A percentile compares a stretch with the other conserved stretches of the same genome.
Evolutionary conservation across 805 yeast genomes (phyloP).

Genomic region (Saccharomycopsis malanga): DNA sequence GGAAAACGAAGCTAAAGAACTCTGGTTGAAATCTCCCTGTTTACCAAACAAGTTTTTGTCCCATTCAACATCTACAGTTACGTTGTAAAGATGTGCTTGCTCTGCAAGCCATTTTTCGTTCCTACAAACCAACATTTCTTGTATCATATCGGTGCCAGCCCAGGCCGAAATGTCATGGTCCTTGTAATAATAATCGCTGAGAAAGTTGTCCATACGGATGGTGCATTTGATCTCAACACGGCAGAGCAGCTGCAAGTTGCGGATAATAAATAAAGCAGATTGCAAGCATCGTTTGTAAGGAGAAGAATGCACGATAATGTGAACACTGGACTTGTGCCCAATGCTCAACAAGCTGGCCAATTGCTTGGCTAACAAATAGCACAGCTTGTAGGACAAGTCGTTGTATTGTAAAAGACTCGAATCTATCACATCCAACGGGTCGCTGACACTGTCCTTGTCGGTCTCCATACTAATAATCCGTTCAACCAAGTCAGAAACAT

Average conservation of each 20-base stretch:
- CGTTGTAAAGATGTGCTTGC: not conserved
- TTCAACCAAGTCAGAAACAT: not conserved
- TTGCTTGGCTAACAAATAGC: constrained; percentile 10
- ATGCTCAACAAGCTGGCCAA: not conserved
- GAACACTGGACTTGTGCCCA: constrained; percentile 1
- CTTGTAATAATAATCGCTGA: constrained; percentile 9
- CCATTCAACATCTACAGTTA: constrained; percentile 1
- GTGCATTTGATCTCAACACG: not conserved
- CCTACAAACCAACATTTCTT: not conserved
- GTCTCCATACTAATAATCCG: not conserved
- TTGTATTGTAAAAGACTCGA: not conserved
- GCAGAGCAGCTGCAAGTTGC: not conserved
- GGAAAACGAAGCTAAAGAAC: constrained; percentile 4
- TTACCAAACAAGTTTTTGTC: constrained; percentile 8
- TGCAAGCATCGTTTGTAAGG: constrained; percentile 12
- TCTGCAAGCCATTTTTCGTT: constrained; percentile 1
- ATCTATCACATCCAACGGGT: not conserved
- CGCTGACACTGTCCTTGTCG: not conserved
- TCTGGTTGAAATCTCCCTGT: constrained; percentile 9
- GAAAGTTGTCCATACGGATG: constrained; percentile 12
- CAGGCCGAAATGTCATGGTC: not conserved
- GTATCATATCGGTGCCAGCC: not conserved
- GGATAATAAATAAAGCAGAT: constrained; percentile 4
- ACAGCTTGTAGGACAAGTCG: constrained; percentile 9
- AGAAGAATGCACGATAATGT: constrained; percentile 10